Evolutionary conservation across 306 rosid genomes (phyloP), one percentile per base, ranked within the genome.

Genomic region (Cucumis hystrix): DNA sequence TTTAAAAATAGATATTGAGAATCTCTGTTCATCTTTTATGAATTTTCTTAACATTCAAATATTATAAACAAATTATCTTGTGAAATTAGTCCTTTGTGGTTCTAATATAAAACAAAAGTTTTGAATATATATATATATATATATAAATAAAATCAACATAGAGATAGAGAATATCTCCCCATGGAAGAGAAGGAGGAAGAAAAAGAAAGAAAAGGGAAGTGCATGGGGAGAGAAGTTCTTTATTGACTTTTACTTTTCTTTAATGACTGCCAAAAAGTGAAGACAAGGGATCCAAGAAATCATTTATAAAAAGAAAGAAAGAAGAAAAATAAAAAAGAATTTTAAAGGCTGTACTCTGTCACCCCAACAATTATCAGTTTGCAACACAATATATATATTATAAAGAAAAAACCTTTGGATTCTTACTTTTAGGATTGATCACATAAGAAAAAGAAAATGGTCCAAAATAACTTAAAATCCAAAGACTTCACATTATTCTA

Each of bases 391-490:
- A 39, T 39, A 39, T 39, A 0, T 39, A 0, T 39, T 39, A 5
- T 39, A 33, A 33, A 33, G 3, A 3, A 33, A 33, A 33, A 33
- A 33, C 58, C 58, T 16, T 16, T 5, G 58, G 58, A 20, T 54
- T 17, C 2, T 54, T 54, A 54, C 21, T 54, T 54, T 54, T 54
- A 52, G 10, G 17, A 18, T 7, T 16, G 9, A 70, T 60, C 68
- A 61, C 43, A 10, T 58, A 16, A 8, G 93, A 96, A 33, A 33
- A 33, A 33, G 3, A 4, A 33, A 0, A 33, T 3, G 37, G 37
- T 33, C 37, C 37, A 33, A 33, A 33, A 33, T 33, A 4, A 33
- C 37, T 0, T 33, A 33, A 33, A 33, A 33, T 33, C 37, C 37
- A 33, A 33, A 33, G 0, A 3, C 37, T 33, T 33, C 3, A 33